A percentile compares a stretch with the other conserved stretches of the same genome.
These are phyloP conservation scores for Ceratobasidium sp. DNA, from an alignment of 1,284 basidiomycete species.

Conservation along the genomic window DNA sequence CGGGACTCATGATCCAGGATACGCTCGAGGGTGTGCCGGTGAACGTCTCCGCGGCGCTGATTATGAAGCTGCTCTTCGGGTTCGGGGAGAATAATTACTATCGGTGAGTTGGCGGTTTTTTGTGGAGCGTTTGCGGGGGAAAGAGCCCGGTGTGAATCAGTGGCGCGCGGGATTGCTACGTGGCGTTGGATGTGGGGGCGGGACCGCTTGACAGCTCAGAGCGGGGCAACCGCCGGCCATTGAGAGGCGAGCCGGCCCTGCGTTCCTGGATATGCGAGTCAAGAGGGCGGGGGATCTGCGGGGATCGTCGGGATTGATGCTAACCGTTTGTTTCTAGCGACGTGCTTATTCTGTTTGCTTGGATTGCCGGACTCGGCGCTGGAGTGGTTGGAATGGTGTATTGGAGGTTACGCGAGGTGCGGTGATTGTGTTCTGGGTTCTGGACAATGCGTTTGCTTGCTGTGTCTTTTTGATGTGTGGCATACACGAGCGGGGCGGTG, in stretches of 20 bases:
- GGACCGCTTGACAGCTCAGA: background rate
- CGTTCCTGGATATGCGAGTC: background rate
- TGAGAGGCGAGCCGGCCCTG: background rate
- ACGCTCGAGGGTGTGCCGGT: slow-evolving; percentile 80
- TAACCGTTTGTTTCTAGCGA: slow-evolving; percentile 53
- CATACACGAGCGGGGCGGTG: background rate
- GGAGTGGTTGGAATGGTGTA: slow-evolving; percentile 75
- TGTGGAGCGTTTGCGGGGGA: background rate
- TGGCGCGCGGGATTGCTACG: background rate
- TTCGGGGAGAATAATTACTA: slow-evolving; percentile 80
- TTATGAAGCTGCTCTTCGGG: slow-evolving; percentile 88
- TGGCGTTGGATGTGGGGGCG: background rate
- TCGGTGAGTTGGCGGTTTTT: slow-evolving; percentile 49
- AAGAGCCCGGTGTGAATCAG: background rate
- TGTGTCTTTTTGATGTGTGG: background rate
- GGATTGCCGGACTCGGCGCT: slow-evolving; percentile 75
- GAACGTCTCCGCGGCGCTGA: slow-evolving; percentile 74
- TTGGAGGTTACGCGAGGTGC: slow-evolving; percentile 73
- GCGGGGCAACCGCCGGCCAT: background rate
- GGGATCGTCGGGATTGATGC: background rate
- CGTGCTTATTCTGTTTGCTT: slow-evolving; percentile 83
- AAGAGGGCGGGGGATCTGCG: background rate
- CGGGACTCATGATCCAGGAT: slow-evolving; percentile 83
- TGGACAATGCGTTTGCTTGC: background rate
- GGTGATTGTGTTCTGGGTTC: slow-evolving; percentile 48